Evolutionary conservation across 768 basidiomycete genomes (phyloP).

Genomic region (Tricholoma flavovirens): DNA sequence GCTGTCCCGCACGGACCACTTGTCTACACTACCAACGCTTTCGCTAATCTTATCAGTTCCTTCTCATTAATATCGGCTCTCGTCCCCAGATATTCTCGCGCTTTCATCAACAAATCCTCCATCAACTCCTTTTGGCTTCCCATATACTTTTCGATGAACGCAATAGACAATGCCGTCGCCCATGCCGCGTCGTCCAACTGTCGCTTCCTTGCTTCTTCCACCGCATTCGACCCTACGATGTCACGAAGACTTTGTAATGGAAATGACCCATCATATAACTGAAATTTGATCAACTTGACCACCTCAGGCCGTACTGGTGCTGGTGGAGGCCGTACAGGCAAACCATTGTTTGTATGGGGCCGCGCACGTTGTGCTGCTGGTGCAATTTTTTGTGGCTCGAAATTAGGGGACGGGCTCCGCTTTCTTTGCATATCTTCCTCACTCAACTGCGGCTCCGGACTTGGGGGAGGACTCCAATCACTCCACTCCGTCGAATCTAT

Average conservation of each 20-base stretch:
- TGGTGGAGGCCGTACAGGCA: conserved; percentile 2
- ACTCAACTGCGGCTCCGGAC: conserved; percentile 18
- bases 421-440: conserved; percentile 16
- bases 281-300: conserved; percentile 31
- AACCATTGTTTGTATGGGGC: neutral
- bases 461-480: conserved; percentile 27
- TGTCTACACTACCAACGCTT: neutral
- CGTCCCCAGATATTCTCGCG: conserved; percentile 30
- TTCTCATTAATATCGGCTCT: conserved; percentile 5
- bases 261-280: conserved; percentile 47
- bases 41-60: neutral
- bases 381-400: conserved; percentile 11
- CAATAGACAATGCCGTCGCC: conserved; percentile 44
- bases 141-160: conserved; percentile 37
- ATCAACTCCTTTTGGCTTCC: conserved; percentile 33
- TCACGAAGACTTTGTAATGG: conserved; percentile 22
- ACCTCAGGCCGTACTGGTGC: conserved; percentile 21
- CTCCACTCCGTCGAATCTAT: conserved; percentile 30
- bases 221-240: conserved; percentile 31
- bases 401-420: conserved; percentile 28
- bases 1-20: conserved; percentile 30
- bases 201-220: conserved; percentile 25
- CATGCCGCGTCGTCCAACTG: conserved; percentile 34
- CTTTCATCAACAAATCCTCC: conserved; percentile 37
- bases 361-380: conserved; percentile 4